Evolutionary conservation across 148 eudicot species (phyloP), one percentile per base, ranked within the genome.

Genomic region (Pouteria glomerata): DNA sequence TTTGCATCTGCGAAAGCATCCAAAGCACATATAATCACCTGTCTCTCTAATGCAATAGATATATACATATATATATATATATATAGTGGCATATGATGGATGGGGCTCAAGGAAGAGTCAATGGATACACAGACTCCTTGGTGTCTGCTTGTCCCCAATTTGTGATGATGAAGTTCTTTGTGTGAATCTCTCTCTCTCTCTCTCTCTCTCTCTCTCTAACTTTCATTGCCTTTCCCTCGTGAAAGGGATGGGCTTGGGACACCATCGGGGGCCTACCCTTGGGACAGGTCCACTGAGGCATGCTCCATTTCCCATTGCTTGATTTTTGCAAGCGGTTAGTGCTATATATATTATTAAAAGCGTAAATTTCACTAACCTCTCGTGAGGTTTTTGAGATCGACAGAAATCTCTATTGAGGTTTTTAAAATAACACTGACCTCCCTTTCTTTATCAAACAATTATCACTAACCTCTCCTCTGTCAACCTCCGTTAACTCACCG

Each of bases 311-410:
- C 63, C 74, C 68, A 74, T 81, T 77, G 84, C 81, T 76, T 81
- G 84, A 81, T 70, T 74, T 66, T 74, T 67, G 79, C 74, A 74
- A 77, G 74, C 65, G n/a, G n/a, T n/a, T n/a, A n/a, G n/a, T n/a
- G n/a, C n/a, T n/a, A n/a, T n/a, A n/a, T n/a, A n/a, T n/a, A n/a
- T n/a, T n/a, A n/a, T n/a, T n/a, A n/a, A n/a, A n/a, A n/a, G n/a
- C n/a, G n/a, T n/a, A n/a, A n/a, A n/a, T n/a, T n/a, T n/a, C n/a
- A n/a, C n/a, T n/a, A n/a, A n/a, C n/a, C n/a, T n/a, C n/a, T n/a
- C n/a, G n/a, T n/a, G n/a, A n/a, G n/a, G n/a, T n/a, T n/a, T n/a
- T n/a, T n/a, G n/a, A n/a, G n/a, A n/a, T n/a, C n/a, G n/a, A n/a
- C n/a, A n/a, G n/a, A n/a, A n/a, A n/a, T n/a, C n/a, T n/a, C n/a